Conservation (phyloP, 2,329 filamentous ascomycete species). For the Aureobasidium vineae region DNA sequence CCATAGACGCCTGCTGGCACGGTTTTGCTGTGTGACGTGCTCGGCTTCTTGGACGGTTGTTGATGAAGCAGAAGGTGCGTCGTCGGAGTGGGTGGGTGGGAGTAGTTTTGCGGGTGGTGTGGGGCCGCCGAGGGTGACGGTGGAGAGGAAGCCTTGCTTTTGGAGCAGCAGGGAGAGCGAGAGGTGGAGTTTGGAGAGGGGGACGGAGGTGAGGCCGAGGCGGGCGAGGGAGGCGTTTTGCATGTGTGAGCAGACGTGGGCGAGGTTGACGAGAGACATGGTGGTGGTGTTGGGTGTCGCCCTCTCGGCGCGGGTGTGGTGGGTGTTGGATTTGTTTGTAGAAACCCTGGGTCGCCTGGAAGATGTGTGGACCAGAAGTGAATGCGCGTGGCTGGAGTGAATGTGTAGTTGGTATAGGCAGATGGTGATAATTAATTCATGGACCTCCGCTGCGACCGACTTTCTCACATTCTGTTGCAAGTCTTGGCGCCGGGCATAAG, state of each 20-base stretch:
- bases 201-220: slow-evolving; percentile 78
- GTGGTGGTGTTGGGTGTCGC: slow-evolving; percentile 27
- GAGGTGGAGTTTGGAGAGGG: slow-evolving; percentile 77
- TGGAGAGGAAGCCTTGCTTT: slow-evolving; percentile 75
- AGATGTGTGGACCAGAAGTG: background rate
- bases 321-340: background rate
- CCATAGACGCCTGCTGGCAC: slow-evolving; percentile 75
- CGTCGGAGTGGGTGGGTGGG: slow-evolving; percentile 30
- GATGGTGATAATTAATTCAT: slow-evolving; percentile 1
- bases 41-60: slow-evolving; percentile 29
- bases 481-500: slow-evolving; percentile 1
- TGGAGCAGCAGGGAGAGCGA: slow-evolving; percentile 73
- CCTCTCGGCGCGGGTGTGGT: slow-evolving; percentile 23
- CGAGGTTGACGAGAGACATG: slow-evolving; percentile 73
- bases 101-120: slow-evolving; percentile 44
- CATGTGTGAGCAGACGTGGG: slow-evolving; percentile 83
- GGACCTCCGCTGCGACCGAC: background rate
- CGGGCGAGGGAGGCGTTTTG: slow-evolving; percentile 85
- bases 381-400: background rate
- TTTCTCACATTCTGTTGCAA: slow-evolving; percentile 4
- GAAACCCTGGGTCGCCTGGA: background rate
- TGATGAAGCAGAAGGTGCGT: background rate
- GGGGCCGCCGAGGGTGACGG: slow-evolving; percentile 70
- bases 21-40: slow-evolving; percentile 54
- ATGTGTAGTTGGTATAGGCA: background rate